phyloP scores from a whole-genome alignment of 371 early-diverging fungal species.

The Rhizopus delemar region DNA sequence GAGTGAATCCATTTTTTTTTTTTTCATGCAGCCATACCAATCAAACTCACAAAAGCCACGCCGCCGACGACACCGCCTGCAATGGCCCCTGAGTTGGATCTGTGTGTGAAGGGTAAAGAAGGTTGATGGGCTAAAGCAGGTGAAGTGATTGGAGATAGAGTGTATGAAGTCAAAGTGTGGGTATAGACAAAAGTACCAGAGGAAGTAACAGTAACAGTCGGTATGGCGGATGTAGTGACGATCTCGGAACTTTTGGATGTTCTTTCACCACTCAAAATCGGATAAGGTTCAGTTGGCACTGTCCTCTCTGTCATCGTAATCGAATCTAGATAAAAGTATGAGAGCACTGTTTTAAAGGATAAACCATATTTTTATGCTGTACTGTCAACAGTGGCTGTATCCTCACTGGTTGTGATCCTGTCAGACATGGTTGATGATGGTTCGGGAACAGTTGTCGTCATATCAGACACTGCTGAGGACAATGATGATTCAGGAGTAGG shows the following conservation, averaged over 20 bases:
- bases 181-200: conserved; percentile 18
- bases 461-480: too few species aligned
- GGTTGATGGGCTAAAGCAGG: not conserved
- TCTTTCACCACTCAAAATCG: not conserved
- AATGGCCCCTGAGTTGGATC: conserved; percentile 18
- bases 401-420: too few species aligned
- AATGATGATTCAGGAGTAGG: too few species aligned
- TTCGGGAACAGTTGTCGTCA: too few species aligned
- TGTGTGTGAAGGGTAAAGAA: too few species aligned
- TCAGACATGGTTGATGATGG: too few species aligned
- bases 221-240: conserved; percentile 12
- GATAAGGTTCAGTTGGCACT: not conserved
- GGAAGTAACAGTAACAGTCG: conserved; percentile 15
- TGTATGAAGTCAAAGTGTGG: conserved; percentile 19
- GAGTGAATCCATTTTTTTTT: too few species aligned
- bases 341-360: too few species aligned
- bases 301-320: not conserved
- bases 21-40: conserved; percentile 5
- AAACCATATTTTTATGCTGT: too few species aligned
- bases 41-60: conserved; percentile 12
- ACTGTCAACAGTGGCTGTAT: too few species aligned
- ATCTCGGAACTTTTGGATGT: not conserved
- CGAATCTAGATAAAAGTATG: too few species aligned
- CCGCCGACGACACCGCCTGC: conserved; percentile 29
- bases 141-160: not conserved